Base-by-base conservation (phyloP, 148 eudicot species). In the Diospyros kaki region DNA sequence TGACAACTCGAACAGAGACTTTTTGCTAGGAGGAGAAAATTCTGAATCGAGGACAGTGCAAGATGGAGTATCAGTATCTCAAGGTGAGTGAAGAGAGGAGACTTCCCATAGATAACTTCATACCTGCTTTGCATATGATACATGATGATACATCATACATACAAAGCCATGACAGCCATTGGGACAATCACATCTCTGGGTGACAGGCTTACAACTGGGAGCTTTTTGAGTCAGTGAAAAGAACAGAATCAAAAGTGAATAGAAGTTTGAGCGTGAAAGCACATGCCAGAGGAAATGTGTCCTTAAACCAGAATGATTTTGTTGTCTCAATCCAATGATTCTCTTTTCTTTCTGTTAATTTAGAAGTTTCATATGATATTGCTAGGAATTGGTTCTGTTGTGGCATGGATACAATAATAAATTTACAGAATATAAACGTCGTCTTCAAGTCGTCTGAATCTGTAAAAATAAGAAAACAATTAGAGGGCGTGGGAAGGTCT, bases 1-100 rank as follows among this genome's bases (percentile, higher is more conserved):
- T 54, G 86, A 81, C 40, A 64, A 70, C n/a, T 63, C 74, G 8
- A 73, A 72, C 71, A 77, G 43, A 60, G 58, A 62, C 44, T 79
- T 77, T 54, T 62, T 55, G 38, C 44, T 68, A 8, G 70, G 66
- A 44, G 15, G 43, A 42, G 77, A 56, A 65, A 68, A 39, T 65
- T 73, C 82, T n/a, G 75, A 73, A 75, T 80, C 78, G 46, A 64
- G 71, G 59, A 66, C 55, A 38, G 38, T 43, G 14, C 71, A 72
- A 69, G 74, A 75, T 53, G 78, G 72, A 18, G 51, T 9, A 17
- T 72, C 13, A 67, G 63, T 65, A 66, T 46, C 55, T 39, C 53
- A 67, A 65, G 54, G 50, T 41, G 71, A 73, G 68, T 68, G 66
- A 46, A 80, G 59, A 45, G 71, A 53, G 14, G 77, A 68, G 66